Percentiles rank a stretch among this genome's conserved stretches.
These are phyloP conservation scores for Coelastrella sp. DNA, from an alignment of 139 green algal species.

Conservation along the genomic window DNA sequence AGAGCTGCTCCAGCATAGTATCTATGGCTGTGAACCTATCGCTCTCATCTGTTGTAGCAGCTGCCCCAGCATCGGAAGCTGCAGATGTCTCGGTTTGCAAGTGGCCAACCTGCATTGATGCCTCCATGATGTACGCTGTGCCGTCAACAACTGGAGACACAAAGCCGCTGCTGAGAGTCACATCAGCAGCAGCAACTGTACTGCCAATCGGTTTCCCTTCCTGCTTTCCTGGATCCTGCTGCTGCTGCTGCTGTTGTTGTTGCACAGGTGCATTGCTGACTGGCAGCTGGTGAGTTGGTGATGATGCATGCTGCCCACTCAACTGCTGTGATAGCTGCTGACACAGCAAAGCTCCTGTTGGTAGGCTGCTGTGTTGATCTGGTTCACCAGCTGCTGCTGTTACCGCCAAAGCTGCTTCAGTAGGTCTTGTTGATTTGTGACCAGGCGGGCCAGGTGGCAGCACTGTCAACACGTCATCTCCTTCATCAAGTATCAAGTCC, in stretches of 20 bases:
- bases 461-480: not conserved
- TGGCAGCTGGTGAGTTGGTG: not conserved
- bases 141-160: not conserved
- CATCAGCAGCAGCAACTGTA: no score
- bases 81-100: not conserved
- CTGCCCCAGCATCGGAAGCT: not conserved
- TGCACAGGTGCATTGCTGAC: not conserved
- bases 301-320: not conserved
- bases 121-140: not conserved
- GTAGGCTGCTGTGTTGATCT: not conserved
- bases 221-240: no score
- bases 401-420: not conserved
- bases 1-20: constrained; percentile 9
- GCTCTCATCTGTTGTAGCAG: not conserved
- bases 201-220: no score
- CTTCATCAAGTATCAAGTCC: not conserved
- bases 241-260: constrained; percentile 9
- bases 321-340: constrained; percentile 6
- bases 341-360: not conserved
- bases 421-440: no score
- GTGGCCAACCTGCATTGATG: not conserved
- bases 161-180: no score
- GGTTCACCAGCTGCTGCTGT: not conserved
- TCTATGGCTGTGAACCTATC: constrained; percentile 7
- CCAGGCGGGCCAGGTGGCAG: not conserved